Evolutionary conservation across 2,329 filamentous ascomycete genomes (phyloP).

Genomic region (Fusarium miscanthi): DNA sequence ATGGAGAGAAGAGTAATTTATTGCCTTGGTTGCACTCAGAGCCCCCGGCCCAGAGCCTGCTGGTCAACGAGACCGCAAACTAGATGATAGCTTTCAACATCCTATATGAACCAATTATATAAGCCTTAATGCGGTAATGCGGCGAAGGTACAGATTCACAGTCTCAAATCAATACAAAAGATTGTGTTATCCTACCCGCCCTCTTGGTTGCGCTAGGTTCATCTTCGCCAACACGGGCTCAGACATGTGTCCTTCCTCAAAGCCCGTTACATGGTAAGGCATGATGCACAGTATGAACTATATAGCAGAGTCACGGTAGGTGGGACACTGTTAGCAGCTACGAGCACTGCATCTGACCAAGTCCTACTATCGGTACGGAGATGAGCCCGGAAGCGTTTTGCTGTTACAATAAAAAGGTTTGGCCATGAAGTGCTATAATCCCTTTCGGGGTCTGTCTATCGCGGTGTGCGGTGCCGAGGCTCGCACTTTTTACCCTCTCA

Average conservation of each 20-base stretch:
- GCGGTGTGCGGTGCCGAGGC: neutral
- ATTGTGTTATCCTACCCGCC: neutral
- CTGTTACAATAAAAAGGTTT: neutral
- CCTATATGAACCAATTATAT: neutral
- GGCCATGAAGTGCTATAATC: neutral
- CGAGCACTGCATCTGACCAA: neutral
- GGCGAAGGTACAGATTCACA: neutral
- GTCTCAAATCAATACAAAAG: neutral
- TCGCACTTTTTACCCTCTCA: conserved; percentile 2
- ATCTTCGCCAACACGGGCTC: too few species aligned
- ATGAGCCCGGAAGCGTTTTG: neutral
- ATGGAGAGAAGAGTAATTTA: too few species aligned
- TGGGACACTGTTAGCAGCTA: neutral
- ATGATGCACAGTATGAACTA: neutral
- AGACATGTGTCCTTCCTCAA: neutral
- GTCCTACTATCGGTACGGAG: neutral
- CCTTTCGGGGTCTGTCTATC: neutral
- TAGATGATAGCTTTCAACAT: neutral
- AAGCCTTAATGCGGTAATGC: neutral
- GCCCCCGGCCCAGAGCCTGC: neutral
- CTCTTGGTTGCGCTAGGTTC: neutral
- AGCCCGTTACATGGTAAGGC: neutral
- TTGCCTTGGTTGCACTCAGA: neutral
- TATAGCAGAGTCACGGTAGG: too few species aligned
- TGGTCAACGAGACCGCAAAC: neutral